A percentile compares a stretch with the other conserved stretches of the same genome.
These are phyloP conservation scores for Diutina ranongensis DNA, from an alignment of 1,139 yeast species.

Conservation along the genomic window DNA sequence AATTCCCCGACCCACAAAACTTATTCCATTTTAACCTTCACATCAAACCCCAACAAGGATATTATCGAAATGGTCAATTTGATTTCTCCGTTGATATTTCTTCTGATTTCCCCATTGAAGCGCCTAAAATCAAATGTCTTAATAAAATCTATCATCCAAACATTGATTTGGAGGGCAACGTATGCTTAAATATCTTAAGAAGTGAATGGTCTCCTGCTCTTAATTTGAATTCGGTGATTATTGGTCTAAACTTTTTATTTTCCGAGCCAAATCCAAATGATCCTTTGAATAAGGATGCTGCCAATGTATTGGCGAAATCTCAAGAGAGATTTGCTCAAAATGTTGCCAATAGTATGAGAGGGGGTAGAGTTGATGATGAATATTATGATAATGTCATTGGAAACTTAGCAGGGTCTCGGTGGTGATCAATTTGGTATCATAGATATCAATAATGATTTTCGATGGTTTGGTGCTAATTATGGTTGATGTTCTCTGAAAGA, in stretches of 20 bases:
- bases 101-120: slow-evolving; percentile 79
- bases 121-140: slow-evolving; percentile 72
- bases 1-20: slow-evolving; percentile 44
- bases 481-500: no score
- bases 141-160: slow-evolving; percentile 86
- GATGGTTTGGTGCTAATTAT: no score
- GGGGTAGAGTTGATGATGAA: slow-evolving; percentile 49
- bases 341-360: slow-evolving; percentile 61
- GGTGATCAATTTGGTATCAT: no score
- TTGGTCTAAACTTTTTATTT: slow-evolving; percentile 78
- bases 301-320: slow-evolving; percentile 54
- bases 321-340: slow-evolving; percentile 42
- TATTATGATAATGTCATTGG: slow-evolving; percentile 62
- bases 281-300: slow-evolving; percentile 88
- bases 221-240: slow-evolving; percentile 66
- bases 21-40: slow-evolving; percentile 49
- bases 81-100: slow-evolving; percentile 52
- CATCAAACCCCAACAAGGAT: slow-evolving; percentile 71
- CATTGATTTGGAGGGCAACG: slow-evolving; percentile 81
- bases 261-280: slow-evolving; percentile 88
- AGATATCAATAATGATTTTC: no score
- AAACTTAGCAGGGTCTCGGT: no score
- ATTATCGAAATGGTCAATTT: slow-evolving; percentile 61
- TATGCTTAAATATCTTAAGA: slow-evolving; percentile 79
- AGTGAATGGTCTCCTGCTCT: slow-evolving; percentile 97